Percentiles rank a stretch among this genome's conserved stretches.
These are phyloP conservation scores for Sanghuangporus sanghuang DNA, from an alignment of 1,284 basidiomycete genomes.

Conservation along the genomic window DNA sequence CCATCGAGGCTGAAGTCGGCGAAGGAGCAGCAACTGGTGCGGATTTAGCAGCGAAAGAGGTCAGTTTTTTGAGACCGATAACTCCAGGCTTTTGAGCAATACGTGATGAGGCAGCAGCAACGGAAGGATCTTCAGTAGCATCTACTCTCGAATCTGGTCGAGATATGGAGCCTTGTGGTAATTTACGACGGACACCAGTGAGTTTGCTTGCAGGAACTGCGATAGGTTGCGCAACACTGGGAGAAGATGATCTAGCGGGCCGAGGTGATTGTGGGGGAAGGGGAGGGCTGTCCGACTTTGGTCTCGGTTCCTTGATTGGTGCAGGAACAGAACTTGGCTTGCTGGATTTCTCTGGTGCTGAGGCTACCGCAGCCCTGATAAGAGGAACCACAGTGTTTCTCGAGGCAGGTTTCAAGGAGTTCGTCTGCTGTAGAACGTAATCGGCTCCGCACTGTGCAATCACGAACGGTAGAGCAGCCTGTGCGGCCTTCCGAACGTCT, in stretches of 20 bases:
- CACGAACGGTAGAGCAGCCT: constrained; percentile 75
- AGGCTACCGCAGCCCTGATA: constrained; percentile 63
- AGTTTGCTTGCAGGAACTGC: constrained; percentile 39
- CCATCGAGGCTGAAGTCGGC: constrained; percentile 29
- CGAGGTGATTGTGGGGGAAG: constrained; percentile 20
- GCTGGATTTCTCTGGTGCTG: constrained; percentile 24
- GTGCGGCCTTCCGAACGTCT: constrained; percentile 91
- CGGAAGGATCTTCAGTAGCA: constrained; percentile 38
- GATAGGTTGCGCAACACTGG: constrained; percentile 32
- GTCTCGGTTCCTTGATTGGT: constrained; percentile 2
- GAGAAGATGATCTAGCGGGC: constrained; percentile 26
- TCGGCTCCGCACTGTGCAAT: constrained; percentile 81
- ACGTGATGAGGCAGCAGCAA: constrained; percentile 30
- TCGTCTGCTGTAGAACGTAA: constrained; percentile 82
- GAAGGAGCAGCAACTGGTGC: constrained; percentile 28
- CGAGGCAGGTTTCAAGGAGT: constrained; percentile 88
- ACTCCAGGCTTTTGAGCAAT: constrained; percentile 35
- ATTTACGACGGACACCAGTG: constrained; percentile 61
- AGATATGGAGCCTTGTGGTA: constrained; percentile 54
- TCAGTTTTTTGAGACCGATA: constrained; percentile 47
- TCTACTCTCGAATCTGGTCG: constrained; percentile 63
- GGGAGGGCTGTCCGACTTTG: constrained; percentile 3
- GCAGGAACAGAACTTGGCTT: constrained; percentile 16
- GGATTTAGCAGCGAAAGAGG: constrained; percentile 25
- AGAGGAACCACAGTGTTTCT: constrained; percentile 81